Conservation (phyloP, 2,329 filamentous ascomycete species). For the Pezicula neosporulosa region DNA sequence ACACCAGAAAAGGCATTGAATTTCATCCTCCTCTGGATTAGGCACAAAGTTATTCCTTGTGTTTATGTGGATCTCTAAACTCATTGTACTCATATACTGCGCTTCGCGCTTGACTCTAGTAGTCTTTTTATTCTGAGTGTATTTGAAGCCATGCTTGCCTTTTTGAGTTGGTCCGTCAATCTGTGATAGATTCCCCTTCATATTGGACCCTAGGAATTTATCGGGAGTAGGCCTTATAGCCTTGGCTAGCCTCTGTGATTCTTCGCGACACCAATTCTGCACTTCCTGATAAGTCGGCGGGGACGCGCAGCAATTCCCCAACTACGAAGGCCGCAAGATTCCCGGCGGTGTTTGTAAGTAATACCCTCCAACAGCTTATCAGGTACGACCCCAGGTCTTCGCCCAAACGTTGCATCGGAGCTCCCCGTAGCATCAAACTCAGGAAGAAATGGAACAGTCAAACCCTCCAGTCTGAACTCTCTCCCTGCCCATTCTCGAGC, state of each 20-base stretch:
- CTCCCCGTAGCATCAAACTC: conserved; percentile 66
- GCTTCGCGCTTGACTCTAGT: conserved; percentile 78
- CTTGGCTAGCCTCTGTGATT: conserved; percentile 19
- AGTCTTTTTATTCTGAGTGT: conserved; percentile 70
- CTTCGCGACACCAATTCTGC: conserved; percentile 57
- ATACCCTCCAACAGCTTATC: conserved; percentile 50
- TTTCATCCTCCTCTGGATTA: conserved; percentile 86
- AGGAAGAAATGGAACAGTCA: conserved; percentile 74
- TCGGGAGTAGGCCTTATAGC: conserved; percentile 11
- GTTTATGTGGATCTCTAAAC: conserved; percentile 88
- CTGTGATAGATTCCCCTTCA: conserved; percentile 60
- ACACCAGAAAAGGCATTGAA: conserved; percentile 88
- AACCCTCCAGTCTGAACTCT: conserved; percentile 76
- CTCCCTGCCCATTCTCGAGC: conserved; percentile 81
- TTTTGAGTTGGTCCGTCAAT: conserved; percentile 86
- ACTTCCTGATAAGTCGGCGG: conserved; percentile 74
- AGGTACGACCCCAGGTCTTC: conserved; percentile 41
- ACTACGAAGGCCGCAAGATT: conserved; percentile 56
- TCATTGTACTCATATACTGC: conserved; percentile 97
- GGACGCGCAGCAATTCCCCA: conserved; percentile 72
- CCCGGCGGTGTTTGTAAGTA: conserved; percentile 47
- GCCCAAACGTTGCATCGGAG: conserved; percentile 52
- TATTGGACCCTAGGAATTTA: no score
- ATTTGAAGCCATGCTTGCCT: conserved; percentile 80
- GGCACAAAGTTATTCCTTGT: conserved; percentile 77